Evolutionary conservation across 2,329 filamentous ascomycete species (phyloP).

Genomic region (Sporothrix luriei): DNA sequence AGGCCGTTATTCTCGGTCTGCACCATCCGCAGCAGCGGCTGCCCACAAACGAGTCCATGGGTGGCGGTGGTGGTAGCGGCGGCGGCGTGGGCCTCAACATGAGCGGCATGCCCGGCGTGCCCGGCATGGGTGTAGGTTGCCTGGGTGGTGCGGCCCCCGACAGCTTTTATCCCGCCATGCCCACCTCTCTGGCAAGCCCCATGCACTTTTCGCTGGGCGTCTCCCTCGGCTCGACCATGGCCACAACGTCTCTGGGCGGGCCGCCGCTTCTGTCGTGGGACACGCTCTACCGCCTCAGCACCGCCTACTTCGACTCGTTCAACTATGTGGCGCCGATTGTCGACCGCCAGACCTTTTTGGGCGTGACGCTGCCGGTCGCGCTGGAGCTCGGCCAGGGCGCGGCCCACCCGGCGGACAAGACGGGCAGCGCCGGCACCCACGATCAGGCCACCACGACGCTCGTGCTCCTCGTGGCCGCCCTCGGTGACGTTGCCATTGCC

Average conservation of each 20-base stretch:
- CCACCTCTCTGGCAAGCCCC: not conserved
- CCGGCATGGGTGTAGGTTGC: constrained; percentile 7
- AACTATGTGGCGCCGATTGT: constrained; percentile 62
- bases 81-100: not conserved
- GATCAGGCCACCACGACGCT: constrained; percentile 55
- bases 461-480: constrained; percentile 59
- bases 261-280: constrained; percentile 48
- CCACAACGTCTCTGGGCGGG: constrained; percentile 20
- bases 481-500: constrained; percentile 61
- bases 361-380: constrained; percentile 51
- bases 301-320: constrained; percentile 62
- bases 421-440: constrained; percentile 49
- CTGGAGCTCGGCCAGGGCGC: constrained; percentile 37
- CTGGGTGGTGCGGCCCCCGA: not conserved
- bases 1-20: constrained; percentile 43
- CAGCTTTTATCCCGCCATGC: not conserved
- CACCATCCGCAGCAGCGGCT: constrained; percentile 37
- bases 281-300: constrained; percentile 54
- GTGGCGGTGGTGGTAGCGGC: no score
- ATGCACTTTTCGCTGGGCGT: not conserved
- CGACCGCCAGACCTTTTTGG: constrained; percentile 58
- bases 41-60: constrained; percentile 21
- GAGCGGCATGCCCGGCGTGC: constrained; percentile 1
- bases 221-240: constrained; percentile 6
- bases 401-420: not conserved